A percentile compares a stretch with the other conserved stretches of the same genome.
Evolutionary conservation across 768 basidiomycete species (phyloP).

Genomic region (Suillus discolor): DNA sequence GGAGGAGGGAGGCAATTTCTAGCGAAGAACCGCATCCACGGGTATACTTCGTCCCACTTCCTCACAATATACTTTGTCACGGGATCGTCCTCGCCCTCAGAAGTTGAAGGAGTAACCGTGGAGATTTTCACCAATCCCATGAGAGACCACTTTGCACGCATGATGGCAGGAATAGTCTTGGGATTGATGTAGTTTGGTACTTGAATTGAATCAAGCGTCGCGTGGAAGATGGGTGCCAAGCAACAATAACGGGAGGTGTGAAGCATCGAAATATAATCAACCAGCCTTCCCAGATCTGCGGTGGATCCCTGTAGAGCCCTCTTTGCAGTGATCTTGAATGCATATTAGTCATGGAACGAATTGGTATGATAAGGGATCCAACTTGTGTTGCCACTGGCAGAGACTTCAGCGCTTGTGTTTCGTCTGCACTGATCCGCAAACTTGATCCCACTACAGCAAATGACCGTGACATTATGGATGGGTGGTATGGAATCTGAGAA

Average conservation of each 20-base stretch:
- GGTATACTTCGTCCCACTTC: not conserved
- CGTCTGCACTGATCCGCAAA: not conserved
- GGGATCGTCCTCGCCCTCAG: not conserved
- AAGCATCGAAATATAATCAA: not conserved
- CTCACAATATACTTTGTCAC: not conserved
- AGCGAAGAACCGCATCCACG: not conserved
- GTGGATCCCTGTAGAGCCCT: not conserved
- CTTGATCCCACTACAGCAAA: not conserved
- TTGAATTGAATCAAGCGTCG: not conserved
- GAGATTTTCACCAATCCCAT: not conserved
- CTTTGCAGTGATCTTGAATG: not conserved
- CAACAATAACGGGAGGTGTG: not conserved
- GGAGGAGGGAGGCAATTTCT: slow-evolving; percentile 1
- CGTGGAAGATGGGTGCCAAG: not conserved
- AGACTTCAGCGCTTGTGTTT: not conserved
- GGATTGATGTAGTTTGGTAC: not conserved
- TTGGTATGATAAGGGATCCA: not conserved
- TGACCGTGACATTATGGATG: not conserved
- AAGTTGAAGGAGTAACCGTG: not conserved
- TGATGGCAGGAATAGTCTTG: not conserved
- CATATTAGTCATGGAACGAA: not conserved
- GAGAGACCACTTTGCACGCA: not conserved
- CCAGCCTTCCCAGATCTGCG: not conserved
- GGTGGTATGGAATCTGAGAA: not conserved
- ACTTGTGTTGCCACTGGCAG: not conserved